Conservation (phyloP, 805 yeast species). For the Ogataea pini region DNA sequence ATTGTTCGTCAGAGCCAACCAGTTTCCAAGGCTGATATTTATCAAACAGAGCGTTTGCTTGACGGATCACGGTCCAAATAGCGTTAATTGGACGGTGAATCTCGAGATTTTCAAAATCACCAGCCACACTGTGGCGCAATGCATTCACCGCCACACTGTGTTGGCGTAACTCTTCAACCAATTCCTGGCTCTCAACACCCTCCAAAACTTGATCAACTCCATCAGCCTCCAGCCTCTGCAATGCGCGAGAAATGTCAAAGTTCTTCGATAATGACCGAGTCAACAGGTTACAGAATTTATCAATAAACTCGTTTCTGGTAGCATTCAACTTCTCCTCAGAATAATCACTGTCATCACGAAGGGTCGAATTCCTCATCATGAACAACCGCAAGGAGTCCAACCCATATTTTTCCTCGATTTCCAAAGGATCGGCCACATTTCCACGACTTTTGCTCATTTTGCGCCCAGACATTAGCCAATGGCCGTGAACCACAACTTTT, state of each 20-base stretch:
- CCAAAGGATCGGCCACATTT: conserved; percentile 89
- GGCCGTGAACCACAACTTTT: conserved; percentile 85
- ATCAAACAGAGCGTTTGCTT: conserved; percentile 70
- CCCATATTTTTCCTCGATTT: conserved; percentile 62
- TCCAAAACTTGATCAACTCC: no score
- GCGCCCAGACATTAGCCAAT: conserved; percentile 86
- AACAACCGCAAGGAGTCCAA: conserved; percentile 74
- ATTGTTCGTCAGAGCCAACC: conserved; percentile 29
- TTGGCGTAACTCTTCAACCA: conserved; percentile 20
- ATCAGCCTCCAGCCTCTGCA: conserved; percentile 25
- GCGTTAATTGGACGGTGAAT: conserved; percentile 55
- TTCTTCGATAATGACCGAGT: conserved; percentile 72
- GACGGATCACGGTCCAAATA: conserved; percentile 59
- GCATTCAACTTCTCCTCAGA: conserved; percentile 53
- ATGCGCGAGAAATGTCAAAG: conserved; percentile 57
- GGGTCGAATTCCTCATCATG: conserved; percentile 70
- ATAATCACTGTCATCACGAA: conserved; percentile 80
- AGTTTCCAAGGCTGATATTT: conserved; percentile 74
- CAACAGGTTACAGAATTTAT: conserved; percentile 80
- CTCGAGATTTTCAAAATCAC: conserved; percentile 47
- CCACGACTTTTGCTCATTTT: conserved; percentile 95
- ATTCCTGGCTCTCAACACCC: no score
- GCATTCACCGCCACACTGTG: conserved; percentile 24
- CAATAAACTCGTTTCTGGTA: conserved; percentile 66
- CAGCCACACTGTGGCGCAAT: conserved; percentile 33